Base-by-base conservation (phyloP, 345 rosid species). In the Murraya paniculata region DNA sequence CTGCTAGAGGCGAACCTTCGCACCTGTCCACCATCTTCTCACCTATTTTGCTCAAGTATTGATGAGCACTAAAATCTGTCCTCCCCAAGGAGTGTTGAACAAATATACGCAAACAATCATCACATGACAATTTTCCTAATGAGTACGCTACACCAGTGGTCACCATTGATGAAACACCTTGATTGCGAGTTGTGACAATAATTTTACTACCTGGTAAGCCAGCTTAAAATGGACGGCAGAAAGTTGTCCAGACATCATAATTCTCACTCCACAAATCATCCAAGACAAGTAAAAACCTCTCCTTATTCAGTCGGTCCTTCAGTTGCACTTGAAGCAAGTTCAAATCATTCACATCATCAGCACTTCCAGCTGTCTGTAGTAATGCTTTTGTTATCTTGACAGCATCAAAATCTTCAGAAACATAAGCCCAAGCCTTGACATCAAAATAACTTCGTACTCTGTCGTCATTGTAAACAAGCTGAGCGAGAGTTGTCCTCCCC, bases 261-360 rank as follows among this genome's bases (percentile, higher is more conserved):
- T 60, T 56, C 59, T 56, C 59, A 18, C 19, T 56, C 59, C 59
- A 56, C n/a, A 39, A 6, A 9, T 39, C 45, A 39, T 39, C 45
- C 10, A 39, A 39, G 7, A 39, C 45, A 39, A 39, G 45, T 7
- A 39, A 9, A 9, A 39, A 39, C 2, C 7, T 39, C 45, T 39
- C 7, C 1, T 0, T 1, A 7, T 1, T 6, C 10, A 39, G 2
- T 6, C 2, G 9, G 7, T 39, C 10, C 10, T 39, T 39, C 45
- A 39, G 45, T 39, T 39, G 6, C 7, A 41, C 55, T 55, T 70
- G 83, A 62, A 80, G 76, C 14, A 6, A 41, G 35, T 75, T 39
- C 55, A 75, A 64, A 38, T 80, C 45, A 10, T n/a, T 39, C 0
- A 28, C 35, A 9, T 35, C 55, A 4, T 1, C 38, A 53, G 0